These are phyloP conservation scores for Atkinsonella hypoxylon DNA, from an alignment of 2,329 filamentous ascomycete species.

Conservation along the genomic window DNA sequence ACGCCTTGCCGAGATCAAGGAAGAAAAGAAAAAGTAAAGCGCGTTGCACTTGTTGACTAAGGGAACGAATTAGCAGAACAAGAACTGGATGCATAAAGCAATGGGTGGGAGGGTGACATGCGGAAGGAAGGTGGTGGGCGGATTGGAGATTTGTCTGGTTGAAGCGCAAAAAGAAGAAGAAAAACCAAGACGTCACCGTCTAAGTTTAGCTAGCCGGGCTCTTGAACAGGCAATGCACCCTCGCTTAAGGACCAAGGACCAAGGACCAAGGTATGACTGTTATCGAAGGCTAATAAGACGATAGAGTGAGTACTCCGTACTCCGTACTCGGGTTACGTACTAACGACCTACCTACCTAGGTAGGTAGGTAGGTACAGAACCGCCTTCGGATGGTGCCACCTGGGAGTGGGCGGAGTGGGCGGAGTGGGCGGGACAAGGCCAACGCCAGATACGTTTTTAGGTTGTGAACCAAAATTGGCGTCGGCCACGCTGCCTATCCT, in stretches of 20 bases:
- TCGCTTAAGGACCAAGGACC: too few relatives aligned
- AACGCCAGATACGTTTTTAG: not conserved
- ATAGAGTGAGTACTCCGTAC: too few relatives aligned
- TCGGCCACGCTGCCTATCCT: not conserved
- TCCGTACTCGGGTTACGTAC: not conserved
- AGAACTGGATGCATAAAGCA: slow-evolving; percentile 1
- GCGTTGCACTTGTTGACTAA: not conserved
- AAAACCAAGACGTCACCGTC: not conserved
- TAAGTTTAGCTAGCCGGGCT: not conserved
- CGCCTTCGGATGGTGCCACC: slow-evolving; percentile 1
- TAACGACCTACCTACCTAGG: too few relatives aligned
- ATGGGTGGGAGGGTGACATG: not conserved
- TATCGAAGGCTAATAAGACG: not conserved
- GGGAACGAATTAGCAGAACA: not conserved
- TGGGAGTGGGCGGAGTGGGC: slow-evolving; percentile 3
- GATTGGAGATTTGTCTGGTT: not conserved
- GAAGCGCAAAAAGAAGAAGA: not conserved
- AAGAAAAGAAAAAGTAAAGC: not conserved
- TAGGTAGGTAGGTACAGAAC: too few relatives aligned
- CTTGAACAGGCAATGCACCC: not conserved
- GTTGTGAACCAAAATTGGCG: not conserved
- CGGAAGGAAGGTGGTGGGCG: not conserved
- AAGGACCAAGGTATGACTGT: not conserved
- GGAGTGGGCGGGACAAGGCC: slow-evolving; percentile 2
- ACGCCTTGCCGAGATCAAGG: not conserved